A percentile compares a stretch with the other conserved stretches of the same genome.
phyloP scores from a whole-genome alignment of 495 filamentous ascomycete genomes.

The Apiosordaria backusii region DNA sequence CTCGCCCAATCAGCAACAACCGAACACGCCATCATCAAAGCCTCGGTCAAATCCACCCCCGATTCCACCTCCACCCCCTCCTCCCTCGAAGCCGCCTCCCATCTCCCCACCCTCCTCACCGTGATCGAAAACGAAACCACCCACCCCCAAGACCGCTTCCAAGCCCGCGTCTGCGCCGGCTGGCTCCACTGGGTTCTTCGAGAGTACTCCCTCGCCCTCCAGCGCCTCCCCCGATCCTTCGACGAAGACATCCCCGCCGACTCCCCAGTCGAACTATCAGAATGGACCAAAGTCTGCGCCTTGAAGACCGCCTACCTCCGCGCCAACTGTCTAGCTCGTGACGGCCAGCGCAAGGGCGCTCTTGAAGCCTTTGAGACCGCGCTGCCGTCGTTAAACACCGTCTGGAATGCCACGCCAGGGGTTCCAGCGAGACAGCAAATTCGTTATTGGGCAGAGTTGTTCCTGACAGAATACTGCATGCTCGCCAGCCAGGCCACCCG shows the following conservation, averaged over 20 bases:
- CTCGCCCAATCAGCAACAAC: constrained; percentile 70
- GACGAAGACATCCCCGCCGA: constrained; percentile 46
- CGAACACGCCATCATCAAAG: constrained; percentile 59
- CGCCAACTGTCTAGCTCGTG: constrained; percentile 62
- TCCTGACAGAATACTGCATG: constrained; percentile 68
- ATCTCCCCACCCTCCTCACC: constrained; percentile 60
- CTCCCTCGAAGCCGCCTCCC: constrained; percentile 42
- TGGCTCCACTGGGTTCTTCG: constrained; percentile 77
- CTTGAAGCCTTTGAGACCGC: constrained; percentile 61
- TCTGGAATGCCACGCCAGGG: constrained; percentile 30
- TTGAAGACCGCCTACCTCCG: constrained; percentile 74
- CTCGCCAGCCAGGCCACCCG: constrained; percentile 55
- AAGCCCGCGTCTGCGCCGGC: constrained; percentile 74
- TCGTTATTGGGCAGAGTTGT: constrained; percentile 72
- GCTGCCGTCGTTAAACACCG: constrained; percentile 53
- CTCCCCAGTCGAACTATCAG: constrained; percentile 49
- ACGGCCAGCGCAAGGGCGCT: constrained; percentile 53
- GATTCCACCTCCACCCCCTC: constrained; percentile 37
- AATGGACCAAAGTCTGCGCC: constrained; percentile 77
- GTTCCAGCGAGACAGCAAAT: constrained; percentile 54
- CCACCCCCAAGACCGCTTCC: constrained; percentile 66
- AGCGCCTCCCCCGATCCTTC: constrained; percentile 60
- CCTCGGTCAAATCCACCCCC: constrained; percentile 45
- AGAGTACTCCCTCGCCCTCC: constrained; percentile 59
- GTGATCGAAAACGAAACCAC: constrained; percentile 61